Conservation (phyloP, 805 yeast genomes). For the Brettanomyces bruxellensis region DNA sequence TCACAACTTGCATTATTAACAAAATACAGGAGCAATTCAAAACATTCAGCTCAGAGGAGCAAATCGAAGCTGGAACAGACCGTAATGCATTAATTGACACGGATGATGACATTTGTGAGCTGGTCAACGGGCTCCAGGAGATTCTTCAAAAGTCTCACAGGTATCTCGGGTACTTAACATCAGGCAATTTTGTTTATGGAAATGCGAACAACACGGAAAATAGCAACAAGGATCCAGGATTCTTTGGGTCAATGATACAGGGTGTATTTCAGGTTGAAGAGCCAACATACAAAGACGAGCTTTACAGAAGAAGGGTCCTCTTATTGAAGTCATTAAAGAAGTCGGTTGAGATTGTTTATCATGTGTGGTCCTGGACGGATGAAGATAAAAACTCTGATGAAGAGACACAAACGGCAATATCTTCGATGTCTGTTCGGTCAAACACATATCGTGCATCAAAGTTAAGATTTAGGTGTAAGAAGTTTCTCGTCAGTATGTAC, state of each 20-base stretch:
- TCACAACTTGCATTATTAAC: constrained; percentile 20
- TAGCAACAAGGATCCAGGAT: constrained; percentile 33
- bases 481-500: constrained; percentile 54
- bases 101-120: constrained; percentile 35
- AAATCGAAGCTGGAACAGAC: constrained; percentile 5
- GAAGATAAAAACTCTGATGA: constrained; percentile 11
- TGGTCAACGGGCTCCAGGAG: constrained; percentile 56
- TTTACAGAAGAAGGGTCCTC: constrained; percentile 44
- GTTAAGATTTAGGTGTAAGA: constrained; percentile 61
- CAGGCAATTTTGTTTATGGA: constrained; percentile 11
- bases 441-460: constrained; percentile 42
- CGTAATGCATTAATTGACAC: constrained; percentile 10
- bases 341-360: constrained; percentile 44
- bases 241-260: constrained; percentile 60
- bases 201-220: constrained; percentile 5
- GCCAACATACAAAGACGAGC: constrained; percentile 40
- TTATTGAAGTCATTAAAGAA: constrained; percentile 57
- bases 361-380: constrained; percentile 70
- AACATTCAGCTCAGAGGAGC: neutral
- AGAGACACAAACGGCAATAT: constrained; percentile 5
- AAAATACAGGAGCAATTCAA: constrained; percentile 19
- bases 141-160: constrained; percentile 52
- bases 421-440: constrained; percentile 22
- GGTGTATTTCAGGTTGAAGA: constrained; percentile 74
- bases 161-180: constrained; percentile 25